Percentiles rank a stretch among this genome's conserved stretches.
phyloP scores from a whole-genome alignment of 208 protist genomes.

The Balamuthia mandrillaris region DNA sequence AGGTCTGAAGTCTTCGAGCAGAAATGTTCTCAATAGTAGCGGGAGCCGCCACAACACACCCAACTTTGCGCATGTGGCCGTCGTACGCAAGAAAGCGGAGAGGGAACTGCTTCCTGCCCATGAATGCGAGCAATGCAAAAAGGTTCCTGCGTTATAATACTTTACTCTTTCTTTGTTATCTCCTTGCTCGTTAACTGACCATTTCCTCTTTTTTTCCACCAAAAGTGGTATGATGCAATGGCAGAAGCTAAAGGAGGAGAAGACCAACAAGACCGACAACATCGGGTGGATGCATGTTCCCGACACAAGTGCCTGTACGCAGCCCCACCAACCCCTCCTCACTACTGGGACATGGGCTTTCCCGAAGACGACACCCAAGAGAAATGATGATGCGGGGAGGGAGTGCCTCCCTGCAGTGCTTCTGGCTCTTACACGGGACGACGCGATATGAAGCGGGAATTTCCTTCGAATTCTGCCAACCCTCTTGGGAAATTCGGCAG shows the following conservation, averaged over 20 bases:
- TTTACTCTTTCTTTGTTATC: not conserved
- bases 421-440: no score
- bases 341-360: conserved; percentile 19
- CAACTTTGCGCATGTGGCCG: not conserved
- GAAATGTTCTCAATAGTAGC: not conserved
- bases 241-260: not conserved
- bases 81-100: conserved; percentile 28
- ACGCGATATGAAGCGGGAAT: no score
- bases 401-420: no score
- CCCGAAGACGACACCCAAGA: conserved; percentile 31
- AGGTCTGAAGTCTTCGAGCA: not conserved
- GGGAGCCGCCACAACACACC: not conserved
- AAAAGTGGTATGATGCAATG: not conserved
- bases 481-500: no score
- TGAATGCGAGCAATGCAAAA: conserved; percentile 9
- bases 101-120: not conserved
- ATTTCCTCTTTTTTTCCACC: not conserved
- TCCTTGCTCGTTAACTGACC: not conserved
- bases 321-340: not conserved
- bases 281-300: not conserved
- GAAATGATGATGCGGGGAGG: no score
- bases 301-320: not conserved
- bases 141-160: not conserved
- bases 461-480: no score
- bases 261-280: not conserved